These are phyloP conservation scores for Poterioochromonas sp. DNA, from an alignment of 352 stramenopile genomes.

Conservation along the genomic window DNA sequence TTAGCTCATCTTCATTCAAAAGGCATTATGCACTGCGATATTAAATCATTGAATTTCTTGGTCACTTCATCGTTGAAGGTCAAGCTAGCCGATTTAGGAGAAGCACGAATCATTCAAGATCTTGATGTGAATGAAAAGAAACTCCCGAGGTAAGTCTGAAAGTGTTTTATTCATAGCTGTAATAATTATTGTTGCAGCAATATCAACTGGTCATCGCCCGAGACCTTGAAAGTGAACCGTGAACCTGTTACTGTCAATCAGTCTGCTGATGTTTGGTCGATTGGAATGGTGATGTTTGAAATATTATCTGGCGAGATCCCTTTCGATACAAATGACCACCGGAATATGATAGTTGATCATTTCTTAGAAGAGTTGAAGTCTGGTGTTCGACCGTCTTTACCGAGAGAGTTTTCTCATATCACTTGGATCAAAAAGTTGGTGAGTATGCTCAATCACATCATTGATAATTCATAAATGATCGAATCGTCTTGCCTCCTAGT, in stretches of 20 bases:
- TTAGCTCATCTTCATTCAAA: conserved; percentile 40
- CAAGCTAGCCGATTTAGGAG: conserved; percentile 43
- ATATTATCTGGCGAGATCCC: conserved; percentile 8
- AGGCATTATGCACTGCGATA: conserved; percentile 42
- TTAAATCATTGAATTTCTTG: conserved; percentile 42
- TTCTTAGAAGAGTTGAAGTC: neutral
- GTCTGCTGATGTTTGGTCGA: conserved; percentile 25
- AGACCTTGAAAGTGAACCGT: neutral
- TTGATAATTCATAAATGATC: no score
- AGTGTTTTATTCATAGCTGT: neutral
- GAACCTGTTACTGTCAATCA: neutral
- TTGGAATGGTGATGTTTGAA: conserved; percentile 7
- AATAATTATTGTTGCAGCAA: neutral
- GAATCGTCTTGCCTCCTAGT: no score
- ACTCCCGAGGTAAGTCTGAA: neutral
- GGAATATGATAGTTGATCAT: neutral
- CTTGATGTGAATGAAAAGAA: neutral
- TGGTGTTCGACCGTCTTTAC: neutral
- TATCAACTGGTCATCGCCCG: conserved; percentile 24
- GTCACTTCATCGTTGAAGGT: conserved; percentile 37
- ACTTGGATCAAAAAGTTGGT: neutral
- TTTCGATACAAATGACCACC: neutral
- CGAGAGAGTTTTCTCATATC: neutral
- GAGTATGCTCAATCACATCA: no score
- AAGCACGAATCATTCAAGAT: conserved; percentile 9